Conservation (phyloP, 345 rosid genomes). For the Sonneratia alba region DNA sequence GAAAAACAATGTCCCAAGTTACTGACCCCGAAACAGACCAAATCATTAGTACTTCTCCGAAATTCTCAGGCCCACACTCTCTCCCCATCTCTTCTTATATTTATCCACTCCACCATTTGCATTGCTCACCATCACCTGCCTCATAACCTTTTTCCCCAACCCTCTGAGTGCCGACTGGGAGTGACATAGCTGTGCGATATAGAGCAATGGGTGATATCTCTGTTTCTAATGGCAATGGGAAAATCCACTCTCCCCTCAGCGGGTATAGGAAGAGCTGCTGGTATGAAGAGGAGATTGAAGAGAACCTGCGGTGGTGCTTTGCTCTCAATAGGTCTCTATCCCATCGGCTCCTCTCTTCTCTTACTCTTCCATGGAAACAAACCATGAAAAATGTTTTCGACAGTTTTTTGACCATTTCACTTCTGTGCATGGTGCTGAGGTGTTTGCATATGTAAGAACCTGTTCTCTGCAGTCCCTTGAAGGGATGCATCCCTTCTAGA, state of each 20-base stretch:
- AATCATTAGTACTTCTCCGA: constrained; percentile 17
- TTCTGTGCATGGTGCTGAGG: not conserved
- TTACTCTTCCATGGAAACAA: not conserved
- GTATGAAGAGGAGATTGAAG: constrained; percentile 65
- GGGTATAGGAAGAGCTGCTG: constrained; percentile 66
- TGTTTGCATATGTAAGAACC: not conserved
- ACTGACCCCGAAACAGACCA: constrained; percentile 4
- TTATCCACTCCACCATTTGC: not conserved
- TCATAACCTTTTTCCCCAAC: not conserved
- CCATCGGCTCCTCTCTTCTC: not conserved
- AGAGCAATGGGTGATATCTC: constrained; percentile 42
- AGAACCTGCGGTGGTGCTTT: constrained; percentile 49
- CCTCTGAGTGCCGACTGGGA: not conserved
- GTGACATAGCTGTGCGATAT: not conserved
- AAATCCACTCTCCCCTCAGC: constrained; percentile 18
- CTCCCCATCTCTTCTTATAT: constrained; percentile 23
- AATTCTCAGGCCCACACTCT: constrained; percentile 6
- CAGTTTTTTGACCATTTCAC: not conserved
- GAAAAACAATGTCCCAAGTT: constrained; percentile 7
- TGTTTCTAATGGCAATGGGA: constrained; percentile 29
- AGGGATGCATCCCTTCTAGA: no score
- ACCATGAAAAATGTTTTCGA: not conserved
- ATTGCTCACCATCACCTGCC: constrained; percentile 10
- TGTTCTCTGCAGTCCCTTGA: no score
- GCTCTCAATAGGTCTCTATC: constrained; percentile 49